Percentiles rank a stretch among this genome's conserved stretches.
Evolutionary conservation across 148 eudicot species (phyloP).

Genomic region (Rhododendron henanense): DNA sequence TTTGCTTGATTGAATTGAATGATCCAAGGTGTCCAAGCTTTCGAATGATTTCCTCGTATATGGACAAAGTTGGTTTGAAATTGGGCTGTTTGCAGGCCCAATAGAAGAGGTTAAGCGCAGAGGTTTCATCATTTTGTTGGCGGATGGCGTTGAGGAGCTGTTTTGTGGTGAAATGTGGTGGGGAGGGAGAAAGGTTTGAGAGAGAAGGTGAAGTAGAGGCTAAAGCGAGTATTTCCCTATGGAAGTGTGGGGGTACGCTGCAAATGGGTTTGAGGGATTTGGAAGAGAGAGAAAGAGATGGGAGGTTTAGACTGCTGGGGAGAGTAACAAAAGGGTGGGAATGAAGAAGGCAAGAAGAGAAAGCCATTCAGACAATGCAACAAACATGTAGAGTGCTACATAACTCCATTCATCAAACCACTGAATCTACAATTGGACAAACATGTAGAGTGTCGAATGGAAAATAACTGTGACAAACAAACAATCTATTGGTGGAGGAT

Average conservation of each 20-base stretch:
- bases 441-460: too few relatives aligned
- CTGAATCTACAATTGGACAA: too few relatives aligned
- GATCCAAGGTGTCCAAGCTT: too few relatives aligned
- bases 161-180: background rate
- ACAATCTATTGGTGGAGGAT: background rate
- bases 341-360: conserved; percentile 30
- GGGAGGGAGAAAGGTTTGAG: conserved; percentile 12
- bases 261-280: conserved; percentile 19
- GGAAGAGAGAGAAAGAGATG: conserved; percentile 14
- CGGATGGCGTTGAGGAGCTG: too few relatives aligned
- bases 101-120: too few relatives aligned
- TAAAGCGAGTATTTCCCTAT: conserved; percentile 7
- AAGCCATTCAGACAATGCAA: conserved; percentile 48
- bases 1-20: too few relatives aligned
- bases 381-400: conserved; percentile 36
- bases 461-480: background rate
- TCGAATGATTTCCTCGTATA: too few relatives aligned
- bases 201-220: conserved; percentile 11
- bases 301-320: conserved; percentile 20
- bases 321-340: conserved; percentile 23
- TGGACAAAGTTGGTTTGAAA: too few relatives aligned
- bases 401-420: too few relatives aligned
- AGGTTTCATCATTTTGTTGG: too few relatives aligned
- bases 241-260: conserved; percentile 17
- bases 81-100: too few relatives aligned